Percentiles rank a stretch among this genome's conserved stretches.
Conservation (phyloP, 257 asterid species). For the Capsicum chinense region DNA sequence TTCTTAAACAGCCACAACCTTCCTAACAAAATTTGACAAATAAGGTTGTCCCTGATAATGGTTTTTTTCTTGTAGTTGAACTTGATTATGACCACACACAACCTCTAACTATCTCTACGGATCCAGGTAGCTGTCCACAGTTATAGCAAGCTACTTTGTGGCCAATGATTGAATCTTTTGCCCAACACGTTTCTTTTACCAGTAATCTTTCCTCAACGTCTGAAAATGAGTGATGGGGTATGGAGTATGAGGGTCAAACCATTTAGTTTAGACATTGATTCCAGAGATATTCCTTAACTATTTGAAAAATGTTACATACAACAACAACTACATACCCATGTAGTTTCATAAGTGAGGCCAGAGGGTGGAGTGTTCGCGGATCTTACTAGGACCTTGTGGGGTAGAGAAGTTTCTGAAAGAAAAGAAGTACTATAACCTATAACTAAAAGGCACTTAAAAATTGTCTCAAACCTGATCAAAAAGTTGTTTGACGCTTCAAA, state of each 20-base stretch:
- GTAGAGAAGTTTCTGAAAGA: not conserved
- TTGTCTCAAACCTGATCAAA: not conserved
- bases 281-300: not conserved
- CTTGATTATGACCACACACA: slow-evolving; percentile 20
- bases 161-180: not conserved
- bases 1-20: slow-evolving; percentile 9
- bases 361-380: not conserved
- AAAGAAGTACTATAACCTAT: slow-evolving; percentile 4
- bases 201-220: not conserved
- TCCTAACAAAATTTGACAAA: not conserved
- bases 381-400: not conserved
- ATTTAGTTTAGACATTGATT: slow-evolving; percentile 3
- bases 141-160: not conserved
- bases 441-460: not conserved
- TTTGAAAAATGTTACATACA: slow-evolving; percentile 7
- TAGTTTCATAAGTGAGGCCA: not conserved
- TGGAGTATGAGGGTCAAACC: not conserved
- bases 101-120: slow-evolving; percentile 11
- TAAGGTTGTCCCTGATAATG: not conserved
- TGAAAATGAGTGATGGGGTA: not conserved
- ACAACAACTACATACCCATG: not conserved
- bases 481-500: slow-evolving; percentile 12
- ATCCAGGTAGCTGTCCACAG: slow-evolving; percentile 7
- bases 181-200: not conserved
- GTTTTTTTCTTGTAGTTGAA: slow-evolving; percentile 2